phyloP scores from a whole-genome alignment of 2,329 filamentous ascomycete genomes.

The Clonostachys rosea region DNA sequence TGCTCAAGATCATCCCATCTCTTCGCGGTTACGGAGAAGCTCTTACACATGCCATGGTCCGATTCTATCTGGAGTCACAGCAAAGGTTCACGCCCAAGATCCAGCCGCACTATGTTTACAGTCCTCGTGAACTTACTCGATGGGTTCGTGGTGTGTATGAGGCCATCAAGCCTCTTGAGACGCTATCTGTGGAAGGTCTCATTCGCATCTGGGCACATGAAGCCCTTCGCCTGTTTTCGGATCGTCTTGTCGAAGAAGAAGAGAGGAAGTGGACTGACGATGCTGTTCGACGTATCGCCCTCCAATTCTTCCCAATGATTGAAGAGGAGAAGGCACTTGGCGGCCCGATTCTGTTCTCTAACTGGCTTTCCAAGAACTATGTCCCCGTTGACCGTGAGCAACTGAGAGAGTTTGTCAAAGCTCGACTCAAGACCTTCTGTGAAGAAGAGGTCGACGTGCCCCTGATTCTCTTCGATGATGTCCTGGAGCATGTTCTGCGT shows the following conservation, averaged over 20 bases:
- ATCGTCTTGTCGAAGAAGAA: conserved; percentile 90
- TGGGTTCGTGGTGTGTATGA: conserved; percentile 99
- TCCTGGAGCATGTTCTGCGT: conserved; percentile 93
- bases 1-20: conserved; percentile 93
- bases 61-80: conserved; percentile 93
- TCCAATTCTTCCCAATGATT: conserved; percentile 93
- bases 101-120: conserved; percentile 98
- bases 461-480: conserved; percentile 98
- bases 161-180: conserved; percentile 88
- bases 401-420: conserved; percentile 95
- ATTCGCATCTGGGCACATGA: conserved; percentile 98
- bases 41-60: conserved; percentile 95
- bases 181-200: conserved; percentile 81
- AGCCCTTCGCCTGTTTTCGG: conserved; percentile 91
- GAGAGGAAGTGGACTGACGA: conserved; percentile 95
- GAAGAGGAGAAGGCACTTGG: conserved; percentile 85
- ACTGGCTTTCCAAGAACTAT: conserved; percentile 99
- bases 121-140: conserved; percentile 92
- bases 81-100: conserved; percentile 92
- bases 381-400: conserved; percentile 94
- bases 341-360: conserved; percentile 95
- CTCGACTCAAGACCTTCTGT: conserved; percentile 94
- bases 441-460: conserved; percentile 99
- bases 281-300: conserved; percentile 76
- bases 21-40: conserved; percentile 93